A percentile compares a stretch with the other conserved stretches of the same genome.
Evolutionary conservation across 1,284 basidiomycete species (phyloP).

Genomic region (Ganoderma lucidum): DNA sequence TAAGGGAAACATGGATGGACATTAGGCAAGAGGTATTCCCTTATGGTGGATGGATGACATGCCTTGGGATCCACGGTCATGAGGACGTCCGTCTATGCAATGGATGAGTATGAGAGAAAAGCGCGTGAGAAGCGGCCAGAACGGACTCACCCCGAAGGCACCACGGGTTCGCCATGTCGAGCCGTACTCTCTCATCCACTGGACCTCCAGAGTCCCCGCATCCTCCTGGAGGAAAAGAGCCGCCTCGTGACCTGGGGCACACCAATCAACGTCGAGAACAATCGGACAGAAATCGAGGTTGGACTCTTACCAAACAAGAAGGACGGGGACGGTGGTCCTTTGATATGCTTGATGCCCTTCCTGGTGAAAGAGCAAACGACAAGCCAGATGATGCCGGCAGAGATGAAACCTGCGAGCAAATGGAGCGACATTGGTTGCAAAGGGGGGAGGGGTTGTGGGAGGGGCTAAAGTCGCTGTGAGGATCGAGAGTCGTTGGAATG

Average conservation of each 20-base stretch:
- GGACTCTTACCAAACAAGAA: slow-evolving; percentile 6
- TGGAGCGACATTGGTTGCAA: neutral
- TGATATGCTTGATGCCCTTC: neutral
- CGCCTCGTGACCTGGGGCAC: slow-evolving; percentile 31
- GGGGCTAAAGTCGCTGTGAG: neutral
- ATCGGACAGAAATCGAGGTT: too few species aligned
- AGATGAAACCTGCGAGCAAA: neutral
- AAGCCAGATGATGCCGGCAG: neutral
- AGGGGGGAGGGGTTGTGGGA: neutral
- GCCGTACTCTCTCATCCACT: slow-evolving; percentile 35
- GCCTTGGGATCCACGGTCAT: slow-evolving; percentile 32
- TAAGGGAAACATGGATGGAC: neutral
- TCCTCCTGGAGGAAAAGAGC: slow-evolving; percentile 30
- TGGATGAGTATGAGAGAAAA: neutral
- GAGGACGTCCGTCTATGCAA: slow-evolving; percentile 10
- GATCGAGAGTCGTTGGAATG: neutral
- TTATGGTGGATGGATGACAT: neutral
- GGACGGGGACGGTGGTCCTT: slow-evolving; percentile 8
- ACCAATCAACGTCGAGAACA: neutral
- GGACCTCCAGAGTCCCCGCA: slow-evolving; percentile 34
- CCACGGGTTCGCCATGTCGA: slow-evolving; percentile 31
- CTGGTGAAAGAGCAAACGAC: neutral
- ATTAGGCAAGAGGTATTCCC: too few species aligned
- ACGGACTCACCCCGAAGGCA: slow-evolving; percentile 29
- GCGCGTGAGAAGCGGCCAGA: neutral